A percentile compares a stretch with the other conserved stretches of the same genome.
Evolutionary conservation across 2,329 filamentous ascomycete genomes (phyloP).

Genomic region (Metarhizium sp.): DNA sequence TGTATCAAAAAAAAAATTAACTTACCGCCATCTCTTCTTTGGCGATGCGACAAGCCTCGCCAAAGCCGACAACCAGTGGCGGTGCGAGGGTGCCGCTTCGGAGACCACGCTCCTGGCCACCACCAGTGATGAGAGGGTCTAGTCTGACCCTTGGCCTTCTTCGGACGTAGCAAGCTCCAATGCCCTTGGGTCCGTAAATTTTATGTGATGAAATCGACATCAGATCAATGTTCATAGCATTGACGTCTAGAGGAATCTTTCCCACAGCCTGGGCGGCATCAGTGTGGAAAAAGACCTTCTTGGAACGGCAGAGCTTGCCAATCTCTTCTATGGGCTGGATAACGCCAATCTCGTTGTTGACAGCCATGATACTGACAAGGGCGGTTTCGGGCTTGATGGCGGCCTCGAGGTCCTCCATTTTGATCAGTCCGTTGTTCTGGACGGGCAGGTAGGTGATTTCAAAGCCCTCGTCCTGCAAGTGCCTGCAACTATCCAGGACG

Average conservation of each 20-base stretch:
- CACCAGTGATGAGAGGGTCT: slow-evolving; percentile 91
- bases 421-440: slow-evolving; percentile 73
- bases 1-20: slow-evolving; percentile 11
- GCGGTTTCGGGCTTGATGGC: slow-evolving; percentile 87
- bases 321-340: slow-evolving; percentile 94
- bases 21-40: slow-evolving; percentile 85
- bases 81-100: slow-evolving; percentile 91
- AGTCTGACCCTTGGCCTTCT: slow-evolving; percentile 86
- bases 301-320: slow-evolving; percentile 78
- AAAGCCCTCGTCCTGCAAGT: slow-evolving; percentile 94
- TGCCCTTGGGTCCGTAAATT: slow-evolving; percentile 95
- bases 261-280: slow-evolving; percentile 96
- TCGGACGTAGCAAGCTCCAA: slow-evolving; percentile 92
- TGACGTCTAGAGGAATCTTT: slow-evolving; percentile 94
- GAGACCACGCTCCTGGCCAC: slow-evolving; percentile 90
- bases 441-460: slow-evolving; percentile 97
- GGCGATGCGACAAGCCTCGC: slow-evolving; percentile 88
- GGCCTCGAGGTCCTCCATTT: slow-evolving; percentile 73
- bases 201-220: slow-evolving; percentile 99
- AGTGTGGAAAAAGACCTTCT: slow-evolving; percentile 97
- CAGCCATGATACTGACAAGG: slow-evolving; percentile 94
- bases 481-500: slow-evolving; percentile 91
- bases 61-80: slow-evolving; percentile 81
- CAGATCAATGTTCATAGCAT: slow-evolving; percentile 94
- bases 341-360: slow-evolving; percentile 99